phyloP scores from a whole-genome alignment of 1,284 basidiomycete species.

The Ceratorhiza oryzae-sativae region DNA sequence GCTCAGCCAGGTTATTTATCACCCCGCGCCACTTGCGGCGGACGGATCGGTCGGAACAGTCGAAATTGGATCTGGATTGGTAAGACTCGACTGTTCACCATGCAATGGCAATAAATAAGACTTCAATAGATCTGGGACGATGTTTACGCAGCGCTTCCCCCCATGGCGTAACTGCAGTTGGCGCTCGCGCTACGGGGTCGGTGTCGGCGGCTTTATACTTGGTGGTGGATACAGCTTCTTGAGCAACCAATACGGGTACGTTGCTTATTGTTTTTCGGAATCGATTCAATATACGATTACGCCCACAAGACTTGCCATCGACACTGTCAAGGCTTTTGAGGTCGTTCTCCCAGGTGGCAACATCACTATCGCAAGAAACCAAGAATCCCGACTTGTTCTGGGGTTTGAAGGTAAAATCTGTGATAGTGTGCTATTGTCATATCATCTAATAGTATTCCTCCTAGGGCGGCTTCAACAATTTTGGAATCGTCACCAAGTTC shows the following conservation, averaged over 20 bases:
- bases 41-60: conserved; percentile 51
- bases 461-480: conserved; percentile 37
- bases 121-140: conserved; percentile 58
- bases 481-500: conserved; percentile 66
- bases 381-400: conserved; percentile 58
- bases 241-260: conserved; percentile 1
- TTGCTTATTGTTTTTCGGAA: not conserved
- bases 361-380: conserved; percentile 51
- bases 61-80: conserved; percentile 59
- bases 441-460: conserved; percentile 45
- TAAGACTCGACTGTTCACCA: not conserved
- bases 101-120: too few relatives aligned
- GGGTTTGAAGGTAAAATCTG: conserved; percentile 53
- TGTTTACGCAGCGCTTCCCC: conserved; percentile 60
- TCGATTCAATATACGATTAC: too few relatives aligned
- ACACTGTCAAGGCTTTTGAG: conserved; percentile 58
- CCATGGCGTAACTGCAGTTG: conserved; percentile 59
- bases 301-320: conserved; percentile 51
- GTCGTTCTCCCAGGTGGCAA: conserved; percentile 59
- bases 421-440: not conserved
- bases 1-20: conserved; percentile 58
- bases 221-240: conserved; percentile 57
- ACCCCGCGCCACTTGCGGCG: conserved; percentile 44
- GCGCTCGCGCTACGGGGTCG: conserved; percentile 61
- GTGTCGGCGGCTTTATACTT: conserved; percentile 62